Base-by-base conservation (phyloP, 1,284 basidiomycete species). In the Mycena sp. region DNA sequence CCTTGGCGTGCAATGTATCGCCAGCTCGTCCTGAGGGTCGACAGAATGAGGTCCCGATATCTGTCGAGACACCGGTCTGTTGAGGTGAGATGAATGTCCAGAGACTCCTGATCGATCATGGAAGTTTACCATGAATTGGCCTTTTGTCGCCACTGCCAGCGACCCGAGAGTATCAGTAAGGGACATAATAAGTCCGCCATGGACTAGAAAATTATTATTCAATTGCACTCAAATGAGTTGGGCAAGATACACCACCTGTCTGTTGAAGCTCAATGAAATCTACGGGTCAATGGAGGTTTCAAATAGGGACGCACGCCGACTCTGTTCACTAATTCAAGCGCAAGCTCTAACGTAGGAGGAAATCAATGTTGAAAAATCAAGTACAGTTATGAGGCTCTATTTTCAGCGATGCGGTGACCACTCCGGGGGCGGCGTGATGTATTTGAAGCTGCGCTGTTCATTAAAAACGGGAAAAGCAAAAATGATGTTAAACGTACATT, bases 101-200 rank as follows among this genome's bases (percentile, higher is more conserved):
- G n/a, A n/a, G n/a, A n/a, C n/a, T n/a, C n/a, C n/a, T n/a, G n/a
- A n/a, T n/a, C n/a, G n/a, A n/a, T n/a, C n/a, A n/a, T n/a, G n/a
- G n/a, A n/a, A n/a, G n/a, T n/a, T n/a, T 29, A 67, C 61, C 87
- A 94, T 92, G 74, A 70, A 85, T 25, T 94, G 86, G 4, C 95
- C 95, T 67, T 90, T 89, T 14, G 90, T 87, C 0, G 92, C 91
- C 23, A 96, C 85, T 7, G 38, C 61, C 1, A 63, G 61, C 1
- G 56, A 58, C 3, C 61, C 61, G 16, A 58, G 40, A 6, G 61
- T 63, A 16, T 63, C 46, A 94, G 93, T 93, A 19, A 97, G 78
- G 2, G 93, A 93, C 71, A 93, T 78, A 69, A 96, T 89, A 40
- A 96, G 82, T 7, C 95, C 95, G 12, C 95, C 94, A 71, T 96